phyloP scores from a whole-genome alignment of 495 filamentous ascomycete species.

The Neurospora sp. region DNA sequence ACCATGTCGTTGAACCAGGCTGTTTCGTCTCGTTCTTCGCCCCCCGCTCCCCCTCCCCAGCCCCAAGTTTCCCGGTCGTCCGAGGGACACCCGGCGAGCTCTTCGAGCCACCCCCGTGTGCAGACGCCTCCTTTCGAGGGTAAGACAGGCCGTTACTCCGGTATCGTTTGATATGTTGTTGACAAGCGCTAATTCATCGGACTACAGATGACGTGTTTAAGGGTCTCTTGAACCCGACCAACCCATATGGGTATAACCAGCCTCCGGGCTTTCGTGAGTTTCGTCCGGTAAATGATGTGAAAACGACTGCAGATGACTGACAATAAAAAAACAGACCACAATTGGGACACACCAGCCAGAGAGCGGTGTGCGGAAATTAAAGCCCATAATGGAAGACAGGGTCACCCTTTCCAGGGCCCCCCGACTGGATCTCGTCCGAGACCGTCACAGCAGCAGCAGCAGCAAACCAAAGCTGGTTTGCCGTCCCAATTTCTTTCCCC shows the following conservation, averaged over 20 bases:
- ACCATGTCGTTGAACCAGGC: neutral
- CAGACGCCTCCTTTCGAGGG: neutral
- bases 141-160: neutral
- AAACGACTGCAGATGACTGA: neutral
- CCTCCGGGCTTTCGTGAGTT: conserved; percentile 16
- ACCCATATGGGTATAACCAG: conserved; percentile 9
- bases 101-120: neutral
- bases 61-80: neutral
- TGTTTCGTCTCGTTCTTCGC: neutral
- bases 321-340: neutral
- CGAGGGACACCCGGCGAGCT: neutral
- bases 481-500: neutral
- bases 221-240: conserved; percentile 9
- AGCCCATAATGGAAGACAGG: neutral
- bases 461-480: neutral
- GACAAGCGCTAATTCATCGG: neutral
- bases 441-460: neutral
- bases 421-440: conserved; percentile 6
- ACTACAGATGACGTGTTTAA: neutral
- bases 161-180: neutral
- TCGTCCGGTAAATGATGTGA: neutral
- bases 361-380: neutral
- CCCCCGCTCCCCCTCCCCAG: neutral
- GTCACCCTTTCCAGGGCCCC: neutral
- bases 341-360: conserved; percentile 9